Evolutionary conservation across 768 basidiomycete species (phyloP).

Genomic region (Lentinus tigrinus): DNA sequence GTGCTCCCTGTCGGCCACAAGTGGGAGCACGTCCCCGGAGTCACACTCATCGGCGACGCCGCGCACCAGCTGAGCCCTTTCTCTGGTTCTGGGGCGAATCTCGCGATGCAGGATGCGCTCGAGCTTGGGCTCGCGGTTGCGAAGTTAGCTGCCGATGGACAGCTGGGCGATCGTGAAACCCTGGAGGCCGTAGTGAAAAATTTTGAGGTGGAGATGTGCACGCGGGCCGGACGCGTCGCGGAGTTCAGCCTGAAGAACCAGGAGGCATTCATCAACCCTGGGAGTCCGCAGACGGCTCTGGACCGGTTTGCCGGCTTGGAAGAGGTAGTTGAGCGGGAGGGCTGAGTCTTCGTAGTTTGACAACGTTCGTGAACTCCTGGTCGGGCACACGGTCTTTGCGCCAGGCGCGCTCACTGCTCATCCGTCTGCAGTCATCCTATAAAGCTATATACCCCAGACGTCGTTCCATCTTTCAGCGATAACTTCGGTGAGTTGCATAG

Average conservation of each 20-base stretch:
- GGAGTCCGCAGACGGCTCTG: conserved; percentile 2
- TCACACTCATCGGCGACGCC: conserved; percentile 26
- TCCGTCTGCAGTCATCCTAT: too few species aligned
- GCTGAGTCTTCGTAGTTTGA: too few species aligned
- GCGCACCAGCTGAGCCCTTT: conserved; percentile 39
- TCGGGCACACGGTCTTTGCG: too few species aligned
- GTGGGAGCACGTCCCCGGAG: conserved; percentile 10
- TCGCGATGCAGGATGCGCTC: conserved; percentile 31
- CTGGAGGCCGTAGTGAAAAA: not conserved
- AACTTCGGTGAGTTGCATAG: too few species aligned
- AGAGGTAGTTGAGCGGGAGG: too few species aligned
- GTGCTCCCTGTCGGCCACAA: conserved; percentile 9
- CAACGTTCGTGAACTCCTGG: too few species aligned
- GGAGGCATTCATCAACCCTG: conserved; percentile 5
- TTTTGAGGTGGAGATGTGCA: conserved; percentile 1
- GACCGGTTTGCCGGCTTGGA: not conserved
- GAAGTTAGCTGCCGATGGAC: not conserved
- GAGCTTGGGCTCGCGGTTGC: conserved; percentile 14
- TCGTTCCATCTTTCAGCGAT: too few species aligned
- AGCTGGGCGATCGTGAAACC: not conserved
- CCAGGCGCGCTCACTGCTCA: too few species aligned
- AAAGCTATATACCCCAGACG: too few species aligned
- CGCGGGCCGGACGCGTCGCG: not conserved
- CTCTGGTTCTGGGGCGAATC: conserved; percentile 38
- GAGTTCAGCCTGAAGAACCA: not conserved